Conservation (phyloP, 2,329 filamentous ascomycete species). For the Verticillium alfalfae region DNA sequence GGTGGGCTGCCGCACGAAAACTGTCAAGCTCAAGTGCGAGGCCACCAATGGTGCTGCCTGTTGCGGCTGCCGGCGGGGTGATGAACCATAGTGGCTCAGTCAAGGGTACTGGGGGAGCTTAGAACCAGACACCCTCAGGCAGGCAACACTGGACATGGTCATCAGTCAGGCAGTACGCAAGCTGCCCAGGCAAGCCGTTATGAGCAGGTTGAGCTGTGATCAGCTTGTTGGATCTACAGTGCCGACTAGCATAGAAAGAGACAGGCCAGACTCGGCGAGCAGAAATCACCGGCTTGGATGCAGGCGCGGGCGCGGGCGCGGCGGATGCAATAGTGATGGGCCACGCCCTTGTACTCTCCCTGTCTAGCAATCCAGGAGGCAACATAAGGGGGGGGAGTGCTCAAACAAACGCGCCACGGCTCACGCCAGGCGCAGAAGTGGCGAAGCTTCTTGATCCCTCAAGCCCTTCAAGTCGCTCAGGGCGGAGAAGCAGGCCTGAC, state of each 20-base stretch:
- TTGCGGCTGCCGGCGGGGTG: neutral
- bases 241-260: neutral
- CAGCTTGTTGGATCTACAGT: neutral
- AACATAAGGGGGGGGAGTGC: neutral
- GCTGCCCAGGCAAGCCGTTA: neutral
- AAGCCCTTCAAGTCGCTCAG: neutral
- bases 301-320: neutral
- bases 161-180: neutral
- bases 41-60: neutral
- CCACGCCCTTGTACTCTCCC: neutral
- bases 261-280: neutral
- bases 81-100: neutral
- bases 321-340: neutral
- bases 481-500: neutral
- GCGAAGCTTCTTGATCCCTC: neutral
- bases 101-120: neutral
- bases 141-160: neutral
- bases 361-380: neutral
- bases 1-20: neutral
- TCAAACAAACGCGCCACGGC: neutral
- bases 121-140: neutral
- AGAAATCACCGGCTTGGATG: neutral
- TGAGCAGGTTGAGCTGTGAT: neutral
- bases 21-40: neutral
- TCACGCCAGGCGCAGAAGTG: neutral